Base-by-base conservation (phyloP, 768 basidiomycete species). In the Ephemerocybe angulata region DNA sequence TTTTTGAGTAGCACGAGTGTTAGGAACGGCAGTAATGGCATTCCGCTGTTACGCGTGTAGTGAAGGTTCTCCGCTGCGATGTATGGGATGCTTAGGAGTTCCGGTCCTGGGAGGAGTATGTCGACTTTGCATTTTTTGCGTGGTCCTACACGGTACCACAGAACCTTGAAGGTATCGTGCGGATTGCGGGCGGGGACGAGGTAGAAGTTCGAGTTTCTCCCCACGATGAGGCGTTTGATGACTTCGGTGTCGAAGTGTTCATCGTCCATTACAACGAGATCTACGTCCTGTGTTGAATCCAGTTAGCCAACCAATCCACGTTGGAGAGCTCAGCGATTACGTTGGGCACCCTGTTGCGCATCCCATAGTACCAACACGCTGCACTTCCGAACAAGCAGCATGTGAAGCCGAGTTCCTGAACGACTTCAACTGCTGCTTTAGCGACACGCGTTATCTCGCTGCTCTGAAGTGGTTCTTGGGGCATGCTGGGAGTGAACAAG, bases 321-420 rank as follows among this genome's bases (percentile, higher is more conserved):
- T 3, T n/a, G 7, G 30, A 42, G 40, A 27, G 24, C 21, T 13
- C 15, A 11, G n/a, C 13, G 52, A 60, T 30, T 52, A 77, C 74
- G 50, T 77, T 75, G 2, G 75, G 75, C 53, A 57, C 58, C 10
- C 75, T 65, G 41, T 55, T 35, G 51, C 67, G 21, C 53, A 54
- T 72, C 15, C 74, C 75, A 56, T 74, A 76, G 2, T 75, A 58
- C 50, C 66, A 70, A 46, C 70, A 70, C 5, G 73, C 75, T 1
- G 74, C 60, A 54, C 75, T 72, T 8, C 75, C 75, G 50, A 74
- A 74, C 13, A 75, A 60, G 8, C 68, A 71, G 28, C 68, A 69
- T 12, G 54, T 49, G 24, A 71, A 54, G 5, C 63, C 65, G 28
- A 63, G 58, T 17, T 58, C 57, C 10, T 52, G 29, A 1, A 76